Conservation (phyloP, 257 asterid genomes). For the Solanum pinnatisectum region DNA sequence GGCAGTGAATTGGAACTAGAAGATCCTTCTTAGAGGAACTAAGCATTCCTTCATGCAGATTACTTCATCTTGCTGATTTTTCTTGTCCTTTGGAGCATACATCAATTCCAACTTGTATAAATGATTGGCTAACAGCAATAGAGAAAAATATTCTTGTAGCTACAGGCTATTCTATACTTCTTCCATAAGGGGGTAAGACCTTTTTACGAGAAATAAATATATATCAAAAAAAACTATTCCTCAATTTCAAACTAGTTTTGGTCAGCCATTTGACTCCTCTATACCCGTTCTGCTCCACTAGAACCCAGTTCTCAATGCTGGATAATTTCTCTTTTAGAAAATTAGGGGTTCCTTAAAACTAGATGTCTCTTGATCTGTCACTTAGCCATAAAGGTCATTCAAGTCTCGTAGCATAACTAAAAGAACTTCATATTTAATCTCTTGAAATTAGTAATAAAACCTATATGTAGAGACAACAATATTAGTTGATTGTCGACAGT, state of each 20-base stretch:
- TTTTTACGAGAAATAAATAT: not conserved
- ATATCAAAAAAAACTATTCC: not conserved
- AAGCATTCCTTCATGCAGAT: not conserved
- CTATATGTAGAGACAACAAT: not conserved
- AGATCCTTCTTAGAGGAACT: not conserved
- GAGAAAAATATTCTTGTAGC: not conserved
- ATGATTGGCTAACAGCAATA: not conserved
- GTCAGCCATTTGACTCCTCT: not conserved
- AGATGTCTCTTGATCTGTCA: not conserved
- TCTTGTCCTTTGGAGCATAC: not conserved
- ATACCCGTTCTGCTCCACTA: not conserved
- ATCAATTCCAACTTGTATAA: not conserved
- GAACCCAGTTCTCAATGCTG: not conserved
- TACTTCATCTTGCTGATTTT: not conserved
- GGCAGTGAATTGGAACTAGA: not conserved
- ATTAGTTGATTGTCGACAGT: not conserved
- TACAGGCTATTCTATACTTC: not conserved
- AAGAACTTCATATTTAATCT: not conserved
- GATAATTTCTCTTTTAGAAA: not conserved
- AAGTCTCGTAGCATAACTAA: not conserved
- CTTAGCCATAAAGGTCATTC: not conserved
- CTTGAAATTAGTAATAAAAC: not conserved
- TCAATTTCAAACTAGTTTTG: not conserved
- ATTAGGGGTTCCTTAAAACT: not conserved
- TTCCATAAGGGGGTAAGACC: not conserved